A percentile compares a stretch with the other conserved stretches of the same genome.
These are phyloP conservation scores for Ballota nigra DNA, from an alignment of 257 asterid genomes.

Conservation along the genomic window DNA sequence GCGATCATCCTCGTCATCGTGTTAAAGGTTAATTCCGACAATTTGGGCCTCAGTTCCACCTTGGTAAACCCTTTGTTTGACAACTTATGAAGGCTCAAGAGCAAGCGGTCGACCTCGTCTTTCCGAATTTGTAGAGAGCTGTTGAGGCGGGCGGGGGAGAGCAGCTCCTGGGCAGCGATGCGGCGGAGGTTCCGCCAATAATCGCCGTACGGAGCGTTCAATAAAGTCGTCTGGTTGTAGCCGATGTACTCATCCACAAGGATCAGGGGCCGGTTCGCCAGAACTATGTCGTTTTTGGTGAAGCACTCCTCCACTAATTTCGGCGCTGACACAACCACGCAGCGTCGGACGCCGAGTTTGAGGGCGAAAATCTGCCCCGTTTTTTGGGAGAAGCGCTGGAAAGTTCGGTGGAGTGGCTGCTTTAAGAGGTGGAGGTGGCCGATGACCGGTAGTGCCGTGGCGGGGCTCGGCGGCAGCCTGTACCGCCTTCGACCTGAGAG, in stretches of 20 bases:
- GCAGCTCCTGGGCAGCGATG: constrained; percentile 26
- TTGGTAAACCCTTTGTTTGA: neutral
- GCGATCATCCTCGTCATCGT: constrained; percentile 30
- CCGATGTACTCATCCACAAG: constrained; percentile 27
- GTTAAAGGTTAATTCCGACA: constrained; percentile 27
- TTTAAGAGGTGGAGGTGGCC: constrained; percentile 47
- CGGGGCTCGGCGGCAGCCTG: constrained; percentile 31
- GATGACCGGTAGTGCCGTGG: constrained; percentile 30
- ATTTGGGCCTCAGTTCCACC: constrained; percentile 21
- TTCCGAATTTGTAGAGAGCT: constrained; percentile 11
- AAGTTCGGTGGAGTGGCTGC: constrained; percentile 31
- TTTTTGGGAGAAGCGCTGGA: constrained; percentile 26
- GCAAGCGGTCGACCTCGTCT: constrained; percentile 21
- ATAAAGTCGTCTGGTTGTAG: constrained; percentile 25
- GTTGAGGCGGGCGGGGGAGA: constrained; percentile 30
- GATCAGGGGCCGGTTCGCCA: constrained; percentile 32
- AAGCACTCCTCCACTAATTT: constrained; percentile 37
- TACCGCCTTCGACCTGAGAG: neutral
- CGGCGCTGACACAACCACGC: constrained; percentile 37
- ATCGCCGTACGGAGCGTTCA: constrained; percentile 30
- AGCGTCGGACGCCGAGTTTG: constrained; percentile 33
- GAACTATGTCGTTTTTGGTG: constrained; percentile 24
- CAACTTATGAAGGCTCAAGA: neutral
- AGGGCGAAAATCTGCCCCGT: constrained; percentile 37
- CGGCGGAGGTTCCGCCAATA: constrained; percentile 44